Percentiles rank a stretch among this genome's conserved stretches.
Evolutionary conservation across 1,284 basidiomycete species (phyloP).

Genomic region (Cutaneotrichosporon sp.): DNA sequence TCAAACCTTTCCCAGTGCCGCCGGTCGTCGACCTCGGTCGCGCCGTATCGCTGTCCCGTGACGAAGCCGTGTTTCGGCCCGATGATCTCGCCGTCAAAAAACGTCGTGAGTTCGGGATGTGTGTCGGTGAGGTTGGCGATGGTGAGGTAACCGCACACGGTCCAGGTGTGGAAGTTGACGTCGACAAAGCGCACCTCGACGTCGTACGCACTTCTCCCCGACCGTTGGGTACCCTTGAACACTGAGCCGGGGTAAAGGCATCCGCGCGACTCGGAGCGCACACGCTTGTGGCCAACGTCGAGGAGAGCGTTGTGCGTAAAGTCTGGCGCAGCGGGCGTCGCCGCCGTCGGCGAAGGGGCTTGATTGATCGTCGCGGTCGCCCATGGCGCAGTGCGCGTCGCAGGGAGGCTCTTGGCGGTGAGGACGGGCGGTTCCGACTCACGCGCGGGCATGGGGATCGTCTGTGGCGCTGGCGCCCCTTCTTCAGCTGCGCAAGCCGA

Average conservation of each 20-base stretch:
- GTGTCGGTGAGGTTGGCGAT: slow-evolving; percentile 84
- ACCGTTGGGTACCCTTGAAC: slow-evolving; percentile 75
- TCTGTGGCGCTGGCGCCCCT: neutral
- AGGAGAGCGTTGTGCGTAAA: slow-evolving; percentile 54
- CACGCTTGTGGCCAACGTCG: slow-evolving; percentile 68
- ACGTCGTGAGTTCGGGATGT: slow-evolving; percentile 84
- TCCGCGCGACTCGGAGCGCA: slow-evolving; percentile 67
- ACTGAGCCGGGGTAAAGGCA: slow-evolving; percentile 73
- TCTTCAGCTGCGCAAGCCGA: neutral
- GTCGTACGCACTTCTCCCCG: slow-evolving; percentile 75
- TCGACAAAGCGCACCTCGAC: slow-evolving; percentile 76
- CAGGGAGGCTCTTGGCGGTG: slow-evolving; percentile 29
- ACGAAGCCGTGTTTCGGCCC: slow-evolving; percentile 76
- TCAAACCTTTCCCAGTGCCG: slow-evolving; percentile 87
- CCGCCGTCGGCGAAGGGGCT: neutral
- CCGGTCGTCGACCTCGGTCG: slow-evolving; percentile 79
- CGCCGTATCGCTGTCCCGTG: slow-evolving; percentile 72
- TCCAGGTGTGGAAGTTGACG: slow-evolving; percentile 72
- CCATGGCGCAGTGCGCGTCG: slow-evolving; percentile 30
- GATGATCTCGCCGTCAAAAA: slow-evolving; percentile 91
- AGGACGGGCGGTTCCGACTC: neutral
- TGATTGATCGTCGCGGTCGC: slow-evolving; percentile 8
- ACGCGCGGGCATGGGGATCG: neutral
- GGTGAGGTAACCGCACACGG: slow-evolving; percentile 77
- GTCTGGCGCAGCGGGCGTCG: neutral